Evolutionary conservation across 768 basidiomycete species (phyloP), one percentile per base, ranked within the genome.

Genomic region (Mycena pura): DNA sequence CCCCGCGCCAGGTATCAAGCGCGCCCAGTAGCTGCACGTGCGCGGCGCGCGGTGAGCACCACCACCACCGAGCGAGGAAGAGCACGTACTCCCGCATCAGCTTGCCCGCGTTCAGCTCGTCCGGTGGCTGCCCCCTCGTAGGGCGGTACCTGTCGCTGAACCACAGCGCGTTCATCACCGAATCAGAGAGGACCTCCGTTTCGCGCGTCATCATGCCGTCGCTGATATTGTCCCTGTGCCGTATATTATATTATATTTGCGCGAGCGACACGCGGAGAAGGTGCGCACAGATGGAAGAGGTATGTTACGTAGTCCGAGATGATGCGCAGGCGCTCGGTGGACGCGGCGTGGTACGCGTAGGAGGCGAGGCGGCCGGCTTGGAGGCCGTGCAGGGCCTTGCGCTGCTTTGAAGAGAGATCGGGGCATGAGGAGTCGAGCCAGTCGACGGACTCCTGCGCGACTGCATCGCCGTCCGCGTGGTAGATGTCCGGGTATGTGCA

Each of bases 171-270:
- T 89, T 88, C 85, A 92, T 89, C 68, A 92, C 87, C 32, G 86
- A 81, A 68, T 87, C 76, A 28, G 87, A 81, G 53, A 90, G 77
- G 17, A 79, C 77, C 61, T 82, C 79, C 5, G 88, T 86, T 46
- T 87, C 84, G 32, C 81, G 77, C 55, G 84, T 83, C 79, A 88
- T 84, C 88, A 91, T 89, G 51, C 89, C 88, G 69, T 92, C 90
- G 68, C 88, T 90, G 70, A 92, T 84, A 70, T 93, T 86, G 70
- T 93, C 91, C 34, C 82, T 82, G 63, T 14, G 66, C 59, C 32
- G n/a, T n/a, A n/a, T n/a, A n/a, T n/a, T n/a, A n/a, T n/a, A n/a
- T n/a, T n/a, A 54, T 44, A 57, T 48, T 60, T 52, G 45, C 59
- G 55, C 34, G 32, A 39, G 60, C 58, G 55, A 60, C 43, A 57